Evolutionary conservation across 306 rosid species (phyloP), one percentile per base, ranked within the genome.

Genomic region (Lagenaria siceraria): DNA sequence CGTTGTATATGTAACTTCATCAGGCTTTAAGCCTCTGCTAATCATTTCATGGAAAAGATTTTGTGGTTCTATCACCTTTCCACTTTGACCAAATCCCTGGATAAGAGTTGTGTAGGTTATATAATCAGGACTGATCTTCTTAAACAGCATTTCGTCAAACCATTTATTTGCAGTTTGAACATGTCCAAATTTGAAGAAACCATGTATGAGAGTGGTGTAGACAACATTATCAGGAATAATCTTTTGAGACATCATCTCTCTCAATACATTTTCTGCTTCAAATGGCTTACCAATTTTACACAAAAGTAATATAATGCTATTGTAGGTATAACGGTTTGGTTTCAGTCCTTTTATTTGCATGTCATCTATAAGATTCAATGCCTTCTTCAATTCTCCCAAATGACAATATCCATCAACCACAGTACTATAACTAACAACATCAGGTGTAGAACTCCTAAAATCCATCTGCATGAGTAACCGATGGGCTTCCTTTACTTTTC

Each of bases 361-460:
- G 78, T 89, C 96, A 78, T 84, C 92, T 19, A 91, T 69, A 56
- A 91, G 96, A 85, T 91, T 88, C 84, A 88, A 66, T 55, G 84
- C 90, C 85, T 81, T 88, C 63, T 87, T 89, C 36, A 86, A 78
- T 79, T 86, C 81, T 38, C 90, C 91, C 74, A 71, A 36, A 56
- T 68, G 70, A 85, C 98, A 93, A 81, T 91, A 93, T 61, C 86
- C 90, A 77, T 82, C 75, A 66, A 93, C 81, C 56, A 93, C n/a
- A 49, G 93, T 92, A 79, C 89, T 87, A 85, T 89, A 93, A 82
- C 96, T 91, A 59, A 93, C 87, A 75, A 89, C 88, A 84, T 93
- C 98, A 25, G 97, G 89, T 77, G 83, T 42, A 82, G 33, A 78
- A 22, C 93, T 91, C 77, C 83, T 85, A 55, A 78, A 79, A 80